Percentiles rank a stretch among this genome's conserved stretches.
Conservation (phyloP, 371 early-diverging fungal species). For the Mucor racemosus region DNA sequence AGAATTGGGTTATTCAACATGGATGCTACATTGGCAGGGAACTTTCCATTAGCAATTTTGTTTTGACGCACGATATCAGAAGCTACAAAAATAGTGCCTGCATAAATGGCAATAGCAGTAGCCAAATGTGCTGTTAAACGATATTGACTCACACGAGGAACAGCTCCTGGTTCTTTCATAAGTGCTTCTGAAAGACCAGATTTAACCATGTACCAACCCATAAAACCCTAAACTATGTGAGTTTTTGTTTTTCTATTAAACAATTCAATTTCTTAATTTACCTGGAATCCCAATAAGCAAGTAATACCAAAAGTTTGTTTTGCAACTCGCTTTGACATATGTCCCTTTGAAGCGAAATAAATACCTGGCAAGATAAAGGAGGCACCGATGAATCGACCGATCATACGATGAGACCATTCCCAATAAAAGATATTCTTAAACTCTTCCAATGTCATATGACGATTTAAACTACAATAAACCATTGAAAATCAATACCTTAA, state of each 20-base stretch:
- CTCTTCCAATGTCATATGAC: conserved; percentile 86
- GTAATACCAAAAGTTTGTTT: conserved; percentile 78
- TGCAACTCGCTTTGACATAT: conserved; percentile 72
- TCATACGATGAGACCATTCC: conserved; percentile 97
- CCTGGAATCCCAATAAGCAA: conserved; percentile 76
- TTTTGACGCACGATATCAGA: conserved; percentile 71
- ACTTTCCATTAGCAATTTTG: conserved; percentile 62
- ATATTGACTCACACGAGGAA: conserved; percentile 94
- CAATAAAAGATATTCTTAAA: conserved; percentile 96
- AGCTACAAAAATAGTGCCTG: conserved; percentile 78
- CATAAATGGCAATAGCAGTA: conserved; percentile 88
- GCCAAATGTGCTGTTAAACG: conserved; percentile 93
- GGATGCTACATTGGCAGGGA: conserved; percentile 37
- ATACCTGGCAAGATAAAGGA: conserved; percentile 85
- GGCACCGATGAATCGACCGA: conserved; percentile 92
- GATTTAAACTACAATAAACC: conserved; percentile 76
- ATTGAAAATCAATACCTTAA: not conserved
- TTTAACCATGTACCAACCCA: conserved; percentile 99
- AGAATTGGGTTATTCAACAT: conserved; percentile 63
- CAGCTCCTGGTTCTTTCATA: conserved; percentile 77
- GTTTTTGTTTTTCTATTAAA: not conserved
- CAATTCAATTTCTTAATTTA: conserved; percentile 49
- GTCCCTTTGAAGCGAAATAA: conserved; percentile 82
- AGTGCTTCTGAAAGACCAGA: conserved; percentile 86
- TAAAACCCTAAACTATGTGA: conserved; percentile 65